Conservation (phyloP, 768 basidiomycete species). For the Termitomyces sp. region DNA sequence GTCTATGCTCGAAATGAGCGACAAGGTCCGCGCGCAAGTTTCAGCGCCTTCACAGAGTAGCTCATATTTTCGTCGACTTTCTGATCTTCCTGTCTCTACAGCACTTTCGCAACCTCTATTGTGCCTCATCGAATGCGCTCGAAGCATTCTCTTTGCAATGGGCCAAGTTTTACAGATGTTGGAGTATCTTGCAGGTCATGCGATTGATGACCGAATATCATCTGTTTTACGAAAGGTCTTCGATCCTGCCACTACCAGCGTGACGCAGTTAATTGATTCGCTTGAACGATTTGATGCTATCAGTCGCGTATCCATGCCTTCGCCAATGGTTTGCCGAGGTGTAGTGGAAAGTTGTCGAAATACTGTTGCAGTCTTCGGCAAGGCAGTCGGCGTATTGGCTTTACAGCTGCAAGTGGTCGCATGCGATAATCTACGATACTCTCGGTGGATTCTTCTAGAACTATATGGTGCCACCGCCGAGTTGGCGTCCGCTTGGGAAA, state of each 20-base stretch:
- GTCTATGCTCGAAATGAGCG: conserved; percentile 20
- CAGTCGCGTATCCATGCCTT: conserved; percentile 63
- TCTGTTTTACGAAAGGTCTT: conserved; percentile 79
- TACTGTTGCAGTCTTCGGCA: conserved; percentile 76
- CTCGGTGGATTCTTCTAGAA: conserved; percentile 80
- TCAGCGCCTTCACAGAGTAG: conserved; percentile 78
- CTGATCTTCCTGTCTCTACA: conserved; percentile 64
- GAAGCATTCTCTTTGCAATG: conserved; percentile 87
- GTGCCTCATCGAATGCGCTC: conserved; percentile 77
- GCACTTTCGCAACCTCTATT: conserved; percentile 67
- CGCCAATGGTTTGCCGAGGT: conserved; percentile 65
- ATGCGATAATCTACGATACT: conserved; percentile 80
- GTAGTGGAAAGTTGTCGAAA: conserved; percentile 84
- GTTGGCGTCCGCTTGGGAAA: conserved; percentile 79
- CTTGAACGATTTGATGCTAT: conserved; percentile 89
- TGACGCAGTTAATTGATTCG: conserved; percentile 79
- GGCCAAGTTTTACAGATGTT: conserved; percentile 89
- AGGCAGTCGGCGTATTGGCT: conserved; percentile 79
- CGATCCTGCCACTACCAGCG: conserved; percentile 76
- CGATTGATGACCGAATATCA: conserved; percentile 77
- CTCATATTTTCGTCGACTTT: conserved; percentile 92
- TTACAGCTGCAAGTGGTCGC: conserved; percentile 74
- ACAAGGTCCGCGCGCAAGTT: conserved; percentile 26
- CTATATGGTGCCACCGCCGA: conserved; percentile 89
- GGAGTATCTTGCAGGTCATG: conserved; percentile 80